These are phyloP conservation scores for Puccinia horiana DNA, from an alignment of 1,284 basidiomycete genomes.

Conservation along the genomic window DNA sequence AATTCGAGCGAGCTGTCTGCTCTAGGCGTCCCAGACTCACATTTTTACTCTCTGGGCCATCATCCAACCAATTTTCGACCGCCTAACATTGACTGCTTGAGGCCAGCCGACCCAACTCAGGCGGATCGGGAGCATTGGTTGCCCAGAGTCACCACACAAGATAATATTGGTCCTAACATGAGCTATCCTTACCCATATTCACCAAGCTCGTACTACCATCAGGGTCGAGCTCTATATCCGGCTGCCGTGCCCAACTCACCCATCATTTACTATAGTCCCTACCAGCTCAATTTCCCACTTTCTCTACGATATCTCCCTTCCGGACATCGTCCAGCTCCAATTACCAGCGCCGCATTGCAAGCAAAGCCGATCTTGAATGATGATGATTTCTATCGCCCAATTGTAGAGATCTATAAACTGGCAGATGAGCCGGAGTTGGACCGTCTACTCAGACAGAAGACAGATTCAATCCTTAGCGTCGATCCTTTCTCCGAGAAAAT, in stretches of 20 bases:
- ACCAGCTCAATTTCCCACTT: slow-evolving; percentile 18
- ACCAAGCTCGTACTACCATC: background rate
- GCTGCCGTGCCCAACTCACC: background rate
- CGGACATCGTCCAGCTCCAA: too few species aligned
- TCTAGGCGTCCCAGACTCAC: slow-evolving; percentile 1
- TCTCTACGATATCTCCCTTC: background rate
- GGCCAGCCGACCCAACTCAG: background rate
- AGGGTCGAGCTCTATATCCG: background rate
- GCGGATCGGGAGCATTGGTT: background rate
- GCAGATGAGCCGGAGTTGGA: slow-evolving; percentile 12
- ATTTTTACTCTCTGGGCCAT: background rate
- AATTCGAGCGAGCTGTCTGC: background rate
- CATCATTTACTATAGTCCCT: slow-evolving; percentile 7
- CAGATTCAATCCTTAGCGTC: slow-evolving; percentile 12
- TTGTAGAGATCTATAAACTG: slow-evolving; percentile 7
- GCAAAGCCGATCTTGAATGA: background rate
- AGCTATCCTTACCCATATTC: slow-evolving; percentile 9
- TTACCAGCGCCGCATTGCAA: background rate
- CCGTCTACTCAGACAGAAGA: slow-evolving; percentile 16
- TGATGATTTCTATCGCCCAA: slow-evolving; percentile 5
- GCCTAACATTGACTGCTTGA: background rate
- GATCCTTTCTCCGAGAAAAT: slow-evolving; percentile 42
- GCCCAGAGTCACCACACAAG: background rate
- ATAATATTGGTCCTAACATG: background rate
- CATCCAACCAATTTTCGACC: background rate